These are phyloP conservation scores for Albophoma yamanashiensis DNA, from an alignment of 2,329 filamentous ascomycete genomes.

Conservation along the genomic window DNA sequence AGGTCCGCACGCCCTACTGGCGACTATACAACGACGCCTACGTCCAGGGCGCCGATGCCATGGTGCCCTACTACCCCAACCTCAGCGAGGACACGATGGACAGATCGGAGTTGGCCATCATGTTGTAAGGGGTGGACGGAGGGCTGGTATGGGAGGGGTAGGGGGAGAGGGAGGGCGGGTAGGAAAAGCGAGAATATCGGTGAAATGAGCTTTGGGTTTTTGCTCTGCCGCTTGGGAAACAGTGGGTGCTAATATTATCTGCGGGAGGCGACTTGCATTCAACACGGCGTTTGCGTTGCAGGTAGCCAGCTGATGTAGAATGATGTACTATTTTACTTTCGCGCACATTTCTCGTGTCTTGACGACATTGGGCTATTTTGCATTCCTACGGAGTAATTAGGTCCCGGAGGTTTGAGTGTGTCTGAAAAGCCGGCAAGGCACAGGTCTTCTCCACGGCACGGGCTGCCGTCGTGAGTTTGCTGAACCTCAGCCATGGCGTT, in stretches of 20 bases:
- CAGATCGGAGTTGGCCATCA: conserved; percentile 71
- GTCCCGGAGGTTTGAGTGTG: neutral
- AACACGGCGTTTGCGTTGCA: neutral
- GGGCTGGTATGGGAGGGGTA: neutral
- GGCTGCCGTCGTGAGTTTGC: neutral
- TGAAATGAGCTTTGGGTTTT: neutral
- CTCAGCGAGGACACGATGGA: conserved; percentile 71
- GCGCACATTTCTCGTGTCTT: neutral
- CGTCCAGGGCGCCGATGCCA: conserved; percentile 82
- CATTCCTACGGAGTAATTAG: too few species aligned
- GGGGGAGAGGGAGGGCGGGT: neutral
- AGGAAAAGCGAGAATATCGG: too few species aligned
- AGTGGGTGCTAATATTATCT: neutral
- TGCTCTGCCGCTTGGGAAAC: neutral
- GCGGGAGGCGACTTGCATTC: neutral
- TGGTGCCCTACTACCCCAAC: conserved; percentile 93
- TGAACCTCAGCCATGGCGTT: neutral
- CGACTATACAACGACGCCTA: conserved; percentile 95
- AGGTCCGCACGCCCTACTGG: conserved; percentile 94
- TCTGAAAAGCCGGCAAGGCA: neutral
- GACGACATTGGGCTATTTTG: neutral
- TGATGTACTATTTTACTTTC: neutral
- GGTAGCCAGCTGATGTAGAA: neutral
- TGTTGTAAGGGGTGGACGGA: conserved; percentile 49
- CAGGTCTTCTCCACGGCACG: neutral